A percentile compares a stretch with the other conserved stretches of the same genome.
phyloP scores from a whole-genome alignment of 805 yeast genomes.

The Metschnikowia bowlesiae region DNA sequence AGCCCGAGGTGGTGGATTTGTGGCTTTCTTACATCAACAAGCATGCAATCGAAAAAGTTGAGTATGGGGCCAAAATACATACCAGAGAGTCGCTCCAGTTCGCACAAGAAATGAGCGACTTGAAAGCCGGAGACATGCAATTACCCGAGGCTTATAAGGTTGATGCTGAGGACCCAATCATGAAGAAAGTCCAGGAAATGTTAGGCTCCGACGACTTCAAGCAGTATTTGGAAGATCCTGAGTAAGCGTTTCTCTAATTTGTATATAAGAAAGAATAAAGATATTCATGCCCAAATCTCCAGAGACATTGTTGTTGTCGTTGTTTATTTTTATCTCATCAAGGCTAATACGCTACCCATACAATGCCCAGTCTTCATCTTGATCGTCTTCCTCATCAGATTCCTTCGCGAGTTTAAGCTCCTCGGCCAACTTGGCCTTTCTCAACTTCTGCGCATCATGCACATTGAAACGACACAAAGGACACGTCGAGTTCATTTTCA shows the following conservation, averaged over 20 bases:
- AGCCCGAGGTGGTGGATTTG: slow-evolving; percentile 77
- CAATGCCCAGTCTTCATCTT: slow-evolving; percentile 63
- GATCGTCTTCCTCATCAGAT: slow-evolving; percentile 46
- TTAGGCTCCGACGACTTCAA: slow-evolving; percentile 69
- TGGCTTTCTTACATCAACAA: slow-evolving; percentile 76
- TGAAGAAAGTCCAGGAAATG: slow-evolving; percentile 65
- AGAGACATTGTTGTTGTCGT: neutral
- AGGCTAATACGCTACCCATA: slow-evolving; percentile 48
- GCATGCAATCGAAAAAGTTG: slow-evolving; percentile 76
- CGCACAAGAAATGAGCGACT: slow-evolving; percentile 32
- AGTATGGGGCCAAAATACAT: slow-evolving; percentile 65
- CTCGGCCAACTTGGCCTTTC: slow-evolving; percentile 29
- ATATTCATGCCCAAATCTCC: neutral
- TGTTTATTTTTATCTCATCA: neutral
- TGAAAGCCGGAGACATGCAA: slow-evolving; percentile 23
- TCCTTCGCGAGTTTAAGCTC: slow-evolving; percentile 37
- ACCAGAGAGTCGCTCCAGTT: slow-evolving; percentile 38
- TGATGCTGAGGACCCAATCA: slow-evolving; percentile 44
- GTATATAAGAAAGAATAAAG: slow-evolving; percentile 8
- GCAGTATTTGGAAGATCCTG: slow-evolving; percentile 37
- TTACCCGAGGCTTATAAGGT: slow-evolving; percentile 31
- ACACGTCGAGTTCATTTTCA: slow-evolving; percentile 67
- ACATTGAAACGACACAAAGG: slow-evolving; percentile 84
- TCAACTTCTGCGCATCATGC: slow-evolving; percentile 30
- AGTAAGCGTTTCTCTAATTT: slow-evolving; percentile 3